Conservation (phyloP, 345 rosid species). For the Lumnitzera littorea region DNA sequence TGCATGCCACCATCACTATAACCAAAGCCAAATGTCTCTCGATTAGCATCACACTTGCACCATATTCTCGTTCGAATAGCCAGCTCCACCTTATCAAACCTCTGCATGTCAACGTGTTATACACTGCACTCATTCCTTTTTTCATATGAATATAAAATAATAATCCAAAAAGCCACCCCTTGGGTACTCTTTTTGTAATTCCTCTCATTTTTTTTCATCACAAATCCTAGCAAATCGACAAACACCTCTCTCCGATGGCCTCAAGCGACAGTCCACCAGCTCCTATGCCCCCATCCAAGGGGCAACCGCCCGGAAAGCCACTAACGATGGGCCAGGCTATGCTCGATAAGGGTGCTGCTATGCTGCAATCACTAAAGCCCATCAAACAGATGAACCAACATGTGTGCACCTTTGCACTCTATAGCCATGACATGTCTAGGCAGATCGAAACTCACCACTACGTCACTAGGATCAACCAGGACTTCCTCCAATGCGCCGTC, state of each 20-base stretch:
- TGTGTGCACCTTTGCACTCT: constrained; percentile 62
- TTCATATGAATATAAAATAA: no score
- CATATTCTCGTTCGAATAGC: no score
- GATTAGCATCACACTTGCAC: no score
- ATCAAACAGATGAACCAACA: constrained; percentile 58
- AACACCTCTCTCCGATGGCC: constrained; percentile 9
- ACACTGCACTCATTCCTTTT: no score
- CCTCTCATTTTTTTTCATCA: no score
- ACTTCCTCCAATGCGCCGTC: constrained; percentile 79
- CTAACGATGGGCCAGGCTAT: constrained; percentile 38
- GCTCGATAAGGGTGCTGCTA: constrained; percentile 44
- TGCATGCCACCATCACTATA: no score
- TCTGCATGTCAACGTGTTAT: no score
- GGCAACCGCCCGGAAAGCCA: constrained; percentile 39
- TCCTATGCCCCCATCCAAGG: constrained; percentile 5
- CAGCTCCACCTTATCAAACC: no score
- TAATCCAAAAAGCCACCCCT: no score
- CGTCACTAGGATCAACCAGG: constrained; percentile 57
- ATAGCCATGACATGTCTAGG: constrained; percentile 70
- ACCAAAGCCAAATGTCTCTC: no score
- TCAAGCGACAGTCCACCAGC: constrained; percentile 29
- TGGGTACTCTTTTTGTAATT: no score
- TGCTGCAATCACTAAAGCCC: constrained; percentile 70
- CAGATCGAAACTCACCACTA: constrained; percentile 74
- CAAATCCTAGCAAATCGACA: no score